Evolutionary conservation across 768 basidiomycete species (phyloP).

Genomic region (Mycena rosella): DNA sequence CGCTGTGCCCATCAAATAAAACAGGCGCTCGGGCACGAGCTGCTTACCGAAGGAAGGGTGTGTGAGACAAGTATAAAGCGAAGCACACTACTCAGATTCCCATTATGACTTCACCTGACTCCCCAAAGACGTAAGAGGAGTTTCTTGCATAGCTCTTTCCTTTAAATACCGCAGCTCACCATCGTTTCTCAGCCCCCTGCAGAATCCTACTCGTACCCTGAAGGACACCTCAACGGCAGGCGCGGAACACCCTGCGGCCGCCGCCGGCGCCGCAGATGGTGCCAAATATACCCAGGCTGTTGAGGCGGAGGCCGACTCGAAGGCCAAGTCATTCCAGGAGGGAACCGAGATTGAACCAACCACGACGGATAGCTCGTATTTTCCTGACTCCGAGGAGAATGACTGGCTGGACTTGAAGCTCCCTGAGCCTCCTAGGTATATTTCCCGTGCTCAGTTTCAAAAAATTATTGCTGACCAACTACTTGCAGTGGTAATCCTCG

Average conservation of each 20-base stretch:
- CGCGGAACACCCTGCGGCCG: neutral
- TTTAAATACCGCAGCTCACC: too few species aligned
- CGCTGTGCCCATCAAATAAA: too few species aligned
- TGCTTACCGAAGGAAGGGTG: too few species aligned
- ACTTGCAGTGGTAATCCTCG: constrained; percentile 6
- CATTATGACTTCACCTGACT: too few species aligned
- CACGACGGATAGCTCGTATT: neutral
- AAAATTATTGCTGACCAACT: neutral
- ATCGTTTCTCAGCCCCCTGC: too few species aligned
- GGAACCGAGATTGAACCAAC: neutral
- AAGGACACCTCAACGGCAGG: neutral
- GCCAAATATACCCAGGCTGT: neutral
- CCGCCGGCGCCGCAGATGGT: neutral
- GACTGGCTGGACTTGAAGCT: neutral
- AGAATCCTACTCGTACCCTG: too few species aligned
- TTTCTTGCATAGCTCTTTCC: too few species aligned
- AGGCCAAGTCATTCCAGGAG: neutral
- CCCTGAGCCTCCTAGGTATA: constrained; percentile 9
- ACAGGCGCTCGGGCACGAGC: too few species aligned
- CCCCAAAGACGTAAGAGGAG: too few species aligned
- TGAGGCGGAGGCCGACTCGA: neutral
- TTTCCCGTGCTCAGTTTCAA: neutral
- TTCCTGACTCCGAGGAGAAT: neutral
- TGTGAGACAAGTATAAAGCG: too few species aligned
- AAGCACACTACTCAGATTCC: too few species aligned